Evolutionary conservation across 2,329 filamentous ascomycete species (phyloP).

Genomic region (Penicillium brevicompactum): DNA sequence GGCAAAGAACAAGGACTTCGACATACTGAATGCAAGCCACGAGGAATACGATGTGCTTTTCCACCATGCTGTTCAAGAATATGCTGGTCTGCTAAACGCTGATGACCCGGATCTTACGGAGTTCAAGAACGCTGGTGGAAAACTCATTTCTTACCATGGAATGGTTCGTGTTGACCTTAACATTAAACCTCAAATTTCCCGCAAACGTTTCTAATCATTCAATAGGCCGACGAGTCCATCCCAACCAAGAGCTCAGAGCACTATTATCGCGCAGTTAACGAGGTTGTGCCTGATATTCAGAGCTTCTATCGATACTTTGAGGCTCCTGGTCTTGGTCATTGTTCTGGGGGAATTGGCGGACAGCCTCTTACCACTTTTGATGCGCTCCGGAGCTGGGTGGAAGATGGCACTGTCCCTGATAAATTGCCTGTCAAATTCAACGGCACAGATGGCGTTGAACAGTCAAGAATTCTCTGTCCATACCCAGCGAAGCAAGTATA

Average conservation of each 20-base stretch:
- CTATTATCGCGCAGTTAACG: background rate
- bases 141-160: conserved; percentile 1
- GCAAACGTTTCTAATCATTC: background rate
- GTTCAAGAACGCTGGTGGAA: conserved; percentile 2
- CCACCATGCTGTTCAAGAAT: background rate
- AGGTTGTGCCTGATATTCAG: background rate
- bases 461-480: background rate
- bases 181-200: background rate
- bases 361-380: conserved; percentile 13
- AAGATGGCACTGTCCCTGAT: conserved; percentile 18
- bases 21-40: background rate
- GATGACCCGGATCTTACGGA: background rate
- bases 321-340: conserved; percentile 8
- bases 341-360: conserved; percentile 2
- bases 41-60: background rate
- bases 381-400: conserved; percentile 13
- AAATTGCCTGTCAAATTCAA: conserved; percentile 8
- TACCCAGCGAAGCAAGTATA: background rate
- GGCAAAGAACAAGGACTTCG: conserved; percentile 2
- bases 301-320: conserved; percentile 10
- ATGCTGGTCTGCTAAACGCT: background rate
- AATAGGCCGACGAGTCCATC: background rate
- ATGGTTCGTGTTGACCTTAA: background rate
- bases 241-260: background rate
- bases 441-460: background rate